Evolutionary conservation across 2,329 filamentous ascomycete species (phyloP).

Genomic region (Aureobasidium sp.): DNA sequence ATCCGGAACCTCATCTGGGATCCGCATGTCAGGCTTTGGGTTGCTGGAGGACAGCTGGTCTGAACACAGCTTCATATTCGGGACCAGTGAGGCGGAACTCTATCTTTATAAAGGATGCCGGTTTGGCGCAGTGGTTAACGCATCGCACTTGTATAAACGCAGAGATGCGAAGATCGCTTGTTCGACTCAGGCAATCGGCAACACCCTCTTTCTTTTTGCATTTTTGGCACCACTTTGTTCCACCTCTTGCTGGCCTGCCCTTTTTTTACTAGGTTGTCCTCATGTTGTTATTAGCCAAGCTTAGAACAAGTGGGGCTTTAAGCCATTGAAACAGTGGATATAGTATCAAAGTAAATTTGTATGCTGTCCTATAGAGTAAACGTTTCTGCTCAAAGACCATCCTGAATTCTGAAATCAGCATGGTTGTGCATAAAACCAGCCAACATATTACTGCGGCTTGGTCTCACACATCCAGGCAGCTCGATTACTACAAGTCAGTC

Average conservation of each 20-base stretch:
- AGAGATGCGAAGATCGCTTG: slow-evolving; percentile 11
- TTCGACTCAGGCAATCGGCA: slow-evolving; percentile 10
- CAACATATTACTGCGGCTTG: no score
- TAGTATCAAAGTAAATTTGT: no score
- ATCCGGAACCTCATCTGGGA: neutral
- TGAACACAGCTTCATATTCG: neutral
- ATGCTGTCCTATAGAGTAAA: no score
- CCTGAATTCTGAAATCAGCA: no score
- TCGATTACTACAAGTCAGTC: no score
- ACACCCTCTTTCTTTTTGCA: neutral
- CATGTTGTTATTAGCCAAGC: no score
- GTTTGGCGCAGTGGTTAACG: slow-evolving; percentile 10
- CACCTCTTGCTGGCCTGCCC: no score
- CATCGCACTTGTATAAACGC: slow-evolving; percentile 3
- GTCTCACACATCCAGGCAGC: no score
- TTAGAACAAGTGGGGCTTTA: no score
- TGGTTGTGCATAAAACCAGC: no score
- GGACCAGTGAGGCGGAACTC: neutral
- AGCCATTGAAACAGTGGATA: no score
- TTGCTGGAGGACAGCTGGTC: neutral
- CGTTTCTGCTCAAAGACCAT: no score
- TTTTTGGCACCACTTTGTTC: neutral
- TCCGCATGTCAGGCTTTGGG: neutral
- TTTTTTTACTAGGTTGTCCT: neutral
- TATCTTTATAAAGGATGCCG: slow-evolving; percentile 4